Evolutionary conservation across 2,329 filamentous ascomycete species (phyloP).

Genomic region (Fusarium buharicum): DNA sequence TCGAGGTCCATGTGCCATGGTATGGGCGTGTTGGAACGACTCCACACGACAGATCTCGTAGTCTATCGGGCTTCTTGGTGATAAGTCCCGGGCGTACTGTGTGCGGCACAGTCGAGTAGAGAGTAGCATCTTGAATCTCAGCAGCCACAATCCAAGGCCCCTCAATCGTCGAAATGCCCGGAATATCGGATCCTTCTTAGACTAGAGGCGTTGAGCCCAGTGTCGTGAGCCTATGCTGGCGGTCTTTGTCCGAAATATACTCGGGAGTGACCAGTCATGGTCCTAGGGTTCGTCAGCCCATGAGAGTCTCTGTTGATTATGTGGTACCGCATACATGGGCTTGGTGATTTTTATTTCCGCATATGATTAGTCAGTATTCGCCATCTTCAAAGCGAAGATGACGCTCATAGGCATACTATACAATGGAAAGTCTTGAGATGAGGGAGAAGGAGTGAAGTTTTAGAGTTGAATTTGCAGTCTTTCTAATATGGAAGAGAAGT

Average conservation of each 20-base stretch:
- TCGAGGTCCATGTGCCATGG: constrained; percentile 20
- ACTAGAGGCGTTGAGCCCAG: constrained; percentile 17
- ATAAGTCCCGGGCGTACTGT: not conserved
- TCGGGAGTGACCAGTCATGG: constrained; percentile 39
- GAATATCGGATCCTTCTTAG: constrained; percentile 25
- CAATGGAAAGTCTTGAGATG: not conserved
- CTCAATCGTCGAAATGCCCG: constrained; percentile 17
- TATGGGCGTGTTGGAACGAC: constrained; percentile 18
- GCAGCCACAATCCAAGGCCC: constrained; percentile 26
- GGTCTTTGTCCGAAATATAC: constrained; percentile 38
- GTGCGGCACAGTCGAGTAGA: not conserved
- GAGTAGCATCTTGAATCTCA: constrained; percentile 3
- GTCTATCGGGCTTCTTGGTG: constrained; percentile 16
- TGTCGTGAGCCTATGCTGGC: constrained; percentile 31
- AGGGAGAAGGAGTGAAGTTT: not conserved
- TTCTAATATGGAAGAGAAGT: not conserved
- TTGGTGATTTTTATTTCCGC: not conserved
- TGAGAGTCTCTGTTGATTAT: constrained; percentile 16
- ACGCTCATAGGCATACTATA: not conserved
- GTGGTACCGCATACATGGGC: not conserved
- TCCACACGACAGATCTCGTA: constrained; percentile 15
- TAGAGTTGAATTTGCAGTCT: not conserved
- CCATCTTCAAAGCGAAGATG: not conserved
- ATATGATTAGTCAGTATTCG: not conserved
- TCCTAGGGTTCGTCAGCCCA: constrained; percentile 41